Conservation (phyloP, 805 yeast species). For the Lachancea sp. region DNA sequence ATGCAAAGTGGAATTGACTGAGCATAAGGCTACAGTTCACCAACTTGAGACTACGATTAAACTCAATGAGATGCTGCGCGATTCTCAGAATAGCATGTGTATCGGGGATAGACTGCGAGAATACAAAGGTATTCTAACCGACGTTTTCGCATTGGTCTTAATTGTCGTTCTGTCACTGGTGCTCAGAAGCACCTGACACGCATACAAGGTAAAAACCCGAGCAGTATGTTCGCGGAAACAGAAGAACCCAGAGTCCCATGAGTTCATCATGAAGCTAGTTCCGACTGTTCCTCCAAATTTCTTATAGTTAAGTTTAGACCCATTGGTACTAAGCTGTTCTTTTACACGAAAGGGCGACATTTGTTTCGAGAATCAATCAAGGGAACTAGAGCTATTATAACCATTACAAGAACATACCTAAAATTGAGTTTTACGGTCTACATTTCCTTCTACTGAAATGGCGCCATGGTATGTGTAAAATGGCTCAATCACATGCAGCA, state of each 20-base stretch:
- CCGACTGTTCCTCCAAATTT: not conserved
- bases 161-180: not conserved
- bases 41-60: constrained; percentile 24
- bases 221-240: not conserved
- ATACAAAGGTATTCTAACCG: constrained; percentile 9
- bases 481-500: not conserved
- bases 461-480: constrained; percentile 2
- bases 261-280: not conserved
- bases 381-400: too few relatives aligned
- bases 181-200: not conserved
- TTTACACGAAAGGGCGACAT: too few relatives aligned
- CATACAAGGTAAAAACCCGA: too few relatives aligned
- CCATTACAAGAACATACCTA: too few relatives aligned
- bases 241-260: not conserved
- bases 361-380: too few relatives aligned
- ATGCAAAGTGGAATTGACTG: constrained; percentile 17
- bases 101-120: constrained; percentile 15
- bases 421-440: too few relatives aligned
- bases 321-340: too few relatives aligned
- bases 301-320: too few relatives aligned
- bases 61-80: constrained; percentile 16
- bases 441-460: too few relatives aligned
- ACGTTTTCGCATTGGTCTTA: constrained; percentile 4
- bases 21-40: constrained; percentile 25
- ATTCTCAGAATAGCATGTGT: constrained; percentile 16